Evolutionary conservation across 768 basidiomycete genomes (phyloP).

Genomic region (Boletus reticulatus): DNA sequence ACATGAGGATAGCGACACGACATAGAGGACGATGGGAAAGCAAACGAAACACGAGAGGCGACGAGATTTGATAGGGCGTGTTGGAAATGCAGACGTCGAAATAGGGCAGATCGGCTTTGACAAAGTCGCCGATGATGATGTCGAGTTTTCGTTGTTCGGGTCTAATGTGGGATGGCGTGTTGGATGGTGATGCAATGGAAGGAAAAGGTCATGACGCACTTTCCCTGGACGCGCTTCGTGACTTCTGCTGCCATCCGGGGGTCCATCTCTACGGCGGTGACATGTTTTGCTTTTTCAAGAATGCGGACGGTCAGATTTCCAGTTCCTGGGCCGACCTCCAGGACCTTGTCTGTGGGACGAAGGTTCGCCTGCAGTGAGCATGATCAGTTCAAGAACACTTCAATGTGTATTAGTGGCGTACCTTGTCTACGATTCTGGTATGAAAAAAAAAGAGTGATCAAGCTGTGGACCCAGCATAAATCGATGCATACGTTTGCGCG

Average conservation of each 20-base stretch:
- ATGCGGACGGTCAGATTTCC: conserved; percentile 95
- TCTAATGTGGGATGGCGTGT: conserved; percentile 38
- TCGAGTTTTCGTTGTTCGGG: conserved; percentile 95
- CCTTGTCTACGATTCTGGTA: conserved; percentile 62
- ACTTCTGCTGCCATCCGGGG: conserved; percentile 99
- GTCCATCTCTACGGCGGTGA: conserved; percentile 96
- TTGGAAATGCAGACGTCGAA: conserved; percentile 99
- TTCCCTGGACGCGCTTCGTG: conserved; percentile 96
- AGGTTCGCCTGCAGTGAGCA: conserved; percentile 67
- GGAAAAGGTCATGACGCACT: conserved; percentile 55
- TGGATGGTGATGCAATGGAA: neutral
- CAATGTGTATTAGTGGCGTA: conserved; percentile 14
- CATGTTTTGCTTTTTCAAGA: conserved; percentile 88
- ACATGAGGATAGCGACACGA: conserved; percentile 97
- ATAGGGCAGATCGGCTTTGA: conserved; percentile 96
- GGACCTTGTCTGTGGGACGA: conserved; percentile 90
- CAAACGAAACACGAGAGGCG: conserved; percentile 93
- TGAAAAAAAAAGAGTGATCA: conserved; percentile 11
- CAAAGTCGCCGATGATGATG: conserved; percentile 95
- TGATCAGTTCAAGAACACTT: conserved; percentile 5
- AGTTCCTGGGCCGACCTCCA: conserved; percentile 97
- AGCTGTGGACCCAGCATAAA: conserved; percentile 18
- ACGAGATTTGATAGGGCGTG: conserved; percentile 99
- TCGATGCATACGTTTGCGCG: conserved; percentile 72
- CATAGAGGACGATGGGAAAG: conserved; percentile 94